Evolutionary conservation across 2,329 filamentous ascomycete species (phyloP), one percentile per base, ranked within the genome.

Genomic region (Metarhizium guizhouense): DNA sequence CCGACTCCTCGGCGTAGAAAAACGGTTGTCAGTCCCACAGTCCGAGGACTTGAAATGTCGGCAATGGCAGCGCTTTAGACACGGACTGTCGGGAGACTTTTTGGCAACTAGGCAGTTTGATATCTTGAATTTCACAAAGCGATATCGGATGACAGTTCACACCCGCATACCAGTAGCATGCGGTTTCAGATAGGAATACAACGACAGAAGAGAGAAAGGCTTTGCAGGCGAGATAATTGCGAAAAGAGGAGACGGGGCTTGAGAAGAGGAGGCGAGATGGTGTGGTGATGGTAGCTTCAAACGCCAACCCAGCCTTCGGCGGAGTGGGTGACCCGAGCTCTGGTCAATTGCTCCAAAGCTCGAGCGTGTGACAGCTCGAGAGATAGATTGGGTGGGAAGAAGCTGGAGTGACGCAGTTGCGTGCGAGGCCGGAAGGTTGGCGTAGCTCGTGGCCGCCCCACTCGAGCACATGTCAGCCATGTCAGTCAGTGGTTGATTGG

Each of bases 241-340:
- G 51, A 56, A 29, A 52, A 51, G 25, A 53, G 47, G 32, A 42
- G 50, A 47, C 7, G 52, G 51, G 52, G 42, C 25, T 54, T 51
- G 30, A 48, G 38, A 48, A 13, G 18, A 54, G n/a, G 45, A 56
- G 54, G 47, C 43, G 51, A 48, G 45, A 30, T 56, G 29, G 36
- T 47, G 53, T 51, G 48, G 53, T 55, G 48, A 47, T 56, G 45
- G 47, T 32, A 45, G 55, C 42, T 56, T 32, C 2, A 56, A 25
- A 52, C 25, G 42, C 42, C 49, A 47, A 47, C 29, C 25, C 18
- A 14, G 29, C 49, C 10, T 52, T 34, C 25, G 54, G 54, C 34
- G 43, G 40, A 32, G 18, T 18, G 48, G 42, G 32, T 34, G 18
- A 51, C 34, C 40, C 8, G 48, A 55, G 48, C 29, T 47, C 16